Evolutionary conservation across 2,329 filamentous ascomycete species (phyloP), one percentile per base, ranked within the genome.

Genomic region (Ambrosiella cleistominuta): DNA sequence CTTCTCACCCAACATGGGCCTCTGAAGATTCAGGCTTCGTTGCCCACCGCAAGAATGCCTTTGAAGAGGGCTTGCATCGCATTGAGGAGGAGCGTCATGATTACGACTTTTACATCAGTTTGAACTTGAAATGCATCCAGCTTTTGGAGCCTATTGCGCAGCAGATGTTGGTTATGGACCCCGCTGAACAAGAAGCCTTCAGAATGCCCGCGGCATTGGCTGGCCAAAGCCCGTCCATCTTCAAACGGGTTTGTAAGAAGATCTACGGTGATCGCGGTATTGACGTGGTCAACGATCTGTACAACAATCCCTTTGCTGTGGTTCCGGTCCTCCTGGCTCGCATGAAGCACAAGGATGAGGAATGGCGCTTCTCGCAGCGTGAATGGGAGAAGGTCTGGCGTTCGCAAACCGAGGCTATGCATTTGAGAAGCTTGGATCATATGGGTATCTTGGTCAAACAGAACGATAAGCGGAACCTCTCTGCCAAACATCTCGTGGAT

Each of bases 361-460:
- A 97, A 66, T 98, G 93, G 93, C 88, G 95, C 63, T 90, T 94
- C 64, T 91, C 88, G 5, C 90, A 87, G 75, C 88, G 93, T 38
- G 94, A 98, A 68, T 98, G 93, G 93, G 90, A 97, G 70, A 96
- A 96, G 71, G 89, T 98, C 7, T 98, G 93, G 93, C 88, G 93
- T 62, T 84, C 88, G 54, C 93, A 97, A 72, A 97, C 91, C 27
- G 86, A 95, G 67, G 84, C 86, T 66, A 91, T 95, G 74, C 95
- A 96, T 70, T 87, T 94, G 72, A 94, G 89, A 73, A 95, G 89
- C 68, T 80, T 98, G 56, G 93, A 98, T 66, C 93, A 98, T 66
- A 95, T 97, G 78, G 89, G 89, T 17, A 89, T 95, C 61, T 83
- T 88, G 57, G 86, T 88, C 65, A 95, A 93, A 72, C 81, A 83